Percentiles rank a stretch among this genome's conserved stretches.
Conservation (phyloP, 805 yeast species). For the Sungouiella blattae region DNA sequence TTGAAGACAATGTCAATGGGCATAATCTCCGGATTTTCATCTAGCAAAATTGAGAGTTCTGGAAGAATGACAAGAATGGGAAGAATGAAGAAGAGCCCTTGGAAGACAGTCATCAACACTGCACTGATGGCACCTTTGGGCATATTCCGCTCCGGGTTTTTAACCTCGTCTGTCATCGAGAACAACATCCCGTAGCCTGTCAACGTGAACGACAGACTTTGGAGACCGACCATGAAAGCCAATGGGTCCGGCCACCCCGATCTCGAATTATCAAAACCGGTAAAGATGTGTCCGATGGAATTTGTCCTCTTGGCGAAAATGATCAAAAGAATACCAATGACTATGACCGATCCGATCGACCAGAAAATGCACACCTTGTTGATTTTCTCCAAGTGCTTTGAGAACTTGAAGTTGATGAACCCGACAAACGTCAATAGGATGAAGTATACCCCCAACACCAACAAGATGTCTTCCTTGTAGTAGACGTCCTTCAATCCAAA, state of each 20-base stretch:
- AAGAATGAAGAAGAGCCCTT: constrained; percentile 68
- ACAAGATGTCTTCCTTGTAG: constrained; percentile 53
- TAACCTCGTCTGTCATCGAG: constrained; percentile 79
- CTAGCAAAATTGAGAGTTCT: constrained; percentile 53
- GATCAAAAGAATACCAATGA: constrained; percentile 61
- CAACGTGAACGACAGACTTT: constrained; percentile 73
- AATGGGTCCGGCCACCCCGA: constrained; percentile 74
- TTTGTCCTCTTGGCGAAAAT: constrained; percentile 58
- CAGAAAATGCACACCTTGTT: constrained; percentile 70
- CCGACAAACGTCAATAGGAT: constrained; percentile 57
- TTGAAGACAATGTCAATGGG: constrained; percentile 79
- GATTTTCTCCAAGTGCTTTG: constrained; percentile 57
- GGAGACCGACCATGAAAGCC: constrained; percentile 75
- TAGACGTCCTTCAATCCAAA: constrained; percentile 59
- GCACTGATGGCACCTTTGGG: constrained; percentile 71
- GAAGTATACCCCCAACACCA: constrained; percentile 57
- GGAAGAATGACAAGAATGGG: constrained; percentile 74
- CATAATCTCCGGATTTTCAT: constrained; percentile 59
- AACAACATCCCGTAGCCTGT: constrained; percentile 83
- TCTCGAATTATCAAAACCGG: constrained; percentile 65
- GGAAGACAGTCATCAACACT: constrained; percentile 59
- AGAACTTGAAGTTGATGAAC: constrained; percentile 57
- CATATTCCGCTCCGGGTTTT: constrained; percentile 67
- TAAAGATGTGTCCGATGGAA: constrained; percentile 54
- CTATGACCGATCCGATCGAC: constrained; percentile 67